Conservation (phyloP, 371 early-diverging fungal genomes). For the Mucor saturninus region DNA sequence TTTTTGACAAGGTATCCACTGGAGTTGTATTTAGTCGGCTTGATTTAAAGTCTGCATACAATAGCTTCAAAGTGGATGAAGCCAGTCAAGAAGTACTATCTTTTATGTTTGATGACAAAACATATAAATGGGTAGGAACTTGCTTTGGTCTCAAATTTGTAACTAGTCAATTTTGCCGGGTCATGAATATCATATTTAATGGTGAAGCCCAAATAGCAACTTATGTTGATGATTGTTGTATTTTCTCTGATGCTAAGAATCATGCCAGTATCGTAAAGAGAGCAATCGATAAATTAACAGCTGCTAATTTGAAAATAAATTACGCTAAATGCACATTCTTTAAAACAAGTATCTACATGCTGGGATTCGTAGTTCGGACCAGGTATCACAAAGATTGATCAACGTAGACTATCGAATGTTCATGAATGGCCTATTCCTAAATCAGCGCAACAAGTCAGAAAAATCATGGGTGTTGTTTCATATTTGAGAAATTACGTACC, state of each 20-base stretch:
- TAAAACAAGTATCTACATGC: neutral
- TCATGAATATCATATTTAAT: too few species aligned
- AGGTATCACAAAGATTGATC: too few species aligned
- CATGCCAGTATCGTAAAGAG: constrained; percentile 9
- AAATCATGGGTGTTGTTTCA: constrained; percentile 24
- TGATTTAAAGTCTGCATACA: constrained; percentile 34
- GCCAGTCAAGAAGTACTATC: constrained; percentile 16
- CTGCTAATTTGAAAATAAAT: constrained; percentile 21
- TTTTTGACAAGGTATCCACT: neutral
- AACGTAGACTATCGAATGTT: constrained; percentile 18
- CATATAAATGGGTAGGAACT: constrained; percentile 30
- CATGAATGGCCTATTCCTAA: constrained; percentile 15
- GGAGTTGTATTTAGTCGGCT: constrained; percentile 28
- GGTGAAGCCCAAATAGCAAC: too few species aligned
- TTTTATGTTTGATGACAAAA: constrained; percentile 19
- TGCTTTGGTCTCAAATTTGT: constrained; percentile 39
- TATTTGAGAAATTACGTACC: constrained; percentile 22
- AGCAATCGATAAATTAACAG: constrained; percentile 19
- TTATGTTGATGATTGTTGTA: constrained; percentile 6
- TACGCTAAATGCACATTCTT: constrained; percentile 17
- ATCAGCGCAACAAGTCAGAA: constrained; percentile 22
- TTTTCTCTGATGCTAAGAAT: constrained; percentile 9
- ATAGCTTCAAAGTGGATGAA: constrained; percentile 31
- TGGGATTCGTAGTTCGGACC: constrained; percentile 20
- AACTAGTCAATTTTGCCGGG: too few species aligned